Percentiles rank a stretch among this genome's conserved stretches.
Evolutionary conservation across 176 grass and related monocot species (phyloP).

Genomic region (Aegilops bicornis): DNA sequence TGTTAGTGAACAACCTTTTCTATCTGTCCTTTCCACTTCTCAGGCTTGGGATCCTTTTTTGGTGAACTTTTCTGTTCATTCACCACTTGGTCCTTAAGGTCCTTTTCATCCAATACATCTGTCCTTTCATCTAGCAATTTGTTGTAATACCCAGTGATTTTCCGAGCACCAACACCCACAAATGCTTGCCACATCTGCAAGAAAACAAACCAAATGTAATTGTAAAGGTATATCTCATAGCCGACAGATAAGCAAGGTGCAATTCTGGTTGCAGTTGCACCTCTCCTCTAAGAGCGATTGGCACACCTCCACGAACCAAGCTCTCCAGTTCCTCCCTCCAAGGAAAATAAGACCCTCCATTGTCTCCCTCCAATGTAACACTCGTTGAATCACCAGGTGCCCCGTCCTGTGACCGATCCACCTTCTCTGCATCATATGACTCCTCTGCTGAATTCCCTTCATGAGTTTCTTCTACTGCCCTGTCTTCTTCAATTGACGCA

Average conservation of each 20-base stretch:
- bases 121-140: constrained; percentile 56
- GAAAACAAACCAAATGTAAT: constrained; percentile 26
- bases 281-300: constrained; percentile 97
- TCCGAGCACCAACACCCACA: constrained; percentile 67
- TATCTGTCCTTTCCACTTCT: constrained; percentile 97
- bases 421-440: constrained; percentile 43
- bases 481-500: constrained; percentile 54
- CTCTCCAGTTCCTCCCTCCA: constrained; percentile 88
- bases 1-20: constrained; percentile 79
- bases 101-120: constrained; percentile 25
- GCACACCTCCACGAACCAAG: constrained; percentile 82
- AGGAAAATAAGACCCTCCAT: constrained; percentile 43
- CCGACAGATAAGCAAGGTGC: constrained; percentile 5
- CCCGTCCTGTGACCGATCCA: constrained; percentile 11
- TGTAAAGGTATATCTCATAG: constrained; percentile 25
- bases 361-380: constrained; percentile 28
- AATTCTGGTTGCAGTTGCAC: constrained; percentile 53
- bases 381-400: constrained; percentile 25
- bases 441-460: constrained; percentile 48
- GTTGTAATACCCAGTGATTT: constrained; percentile 69
- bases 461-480: constrained; percentile 26
- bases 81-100: constrained; percentile 31
- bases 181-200: constrained; percentile 98
- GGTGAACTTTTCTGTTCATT: constrained; percentile 31
- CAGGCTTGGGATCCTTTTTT: constrained; percentile 35